A percentile compares a stretch with the other conserved stretches of the same genome.
phyloP scores from a whole-genome alignment of 768 basidiomycete genomes.

The Pluteus cervinus region DNA sequence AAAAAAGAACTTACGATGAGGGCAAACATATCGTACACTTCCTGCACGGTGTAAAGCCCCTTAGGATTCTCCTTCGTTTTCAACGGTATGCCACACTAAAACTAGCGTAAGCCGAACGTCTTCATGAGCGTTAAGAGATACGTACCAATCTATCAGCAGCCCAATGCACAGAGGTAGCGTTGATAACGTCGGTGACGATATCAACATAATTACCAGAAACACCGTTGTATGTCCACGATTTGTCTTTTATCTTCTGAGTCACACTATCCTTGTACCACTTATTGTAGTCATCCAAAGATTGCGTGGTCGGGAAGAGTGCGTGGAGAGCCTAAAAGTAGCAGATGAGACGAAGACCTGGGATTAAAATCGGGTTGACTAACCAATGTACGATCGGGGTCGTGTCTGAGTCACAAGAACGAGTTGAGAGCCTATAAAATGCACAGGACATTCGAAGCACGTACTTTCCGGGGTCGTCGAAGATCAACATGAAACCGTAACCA shows the following conservation, averaged over 20 bases:
- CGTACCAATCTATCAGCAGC: conserved; percentile 8
- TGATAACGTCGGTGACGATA: conserved; percentile 44
- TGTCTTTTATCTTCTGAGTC: conserved; percentile 22
- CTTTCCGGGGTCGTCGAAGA: conserved; percentile 31
- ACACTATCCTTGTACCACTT: conserved; percentile 23
- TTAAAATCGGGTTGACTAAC: too few relatives aligned
- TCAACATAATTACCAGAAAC: conserved; percentile 34
- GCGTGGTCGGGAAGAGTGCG: conserved; percentile 29
- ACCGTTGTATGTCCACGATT: conserved; percentile 26
- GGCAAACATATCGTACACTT: conserved; percentile 40
- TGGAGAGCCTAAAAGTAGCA: conserved; percentile 19
- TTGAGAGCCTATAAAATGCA: too few relatives aligned
- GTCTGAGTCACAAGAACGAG: too few relatives aligned
- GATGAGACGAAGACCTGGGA: too few relatives aligned
- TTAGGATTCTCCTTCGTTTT: conserved; percentile 39
- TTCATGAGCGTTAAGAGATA: neutral
- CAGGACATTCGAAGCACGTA: too few relatives aligned
- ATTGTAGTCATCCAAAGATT: conserved; percentile 20
- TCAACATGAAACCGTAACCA: conserved; percentile 35
- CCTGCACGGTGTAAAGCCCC: conserved; percentile 39
- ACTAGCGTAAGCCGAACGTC: neutral
- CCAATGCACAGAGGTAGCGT: conserved; percentile 30
- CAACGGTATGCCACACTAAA: conserved; percentile 36
- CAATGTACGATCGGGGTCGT: too few relatives aligned
- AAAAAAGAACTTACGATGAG: conserved; percentile 21